These are phyloP conservation scores for Rhizopus stolonifer DNA, from an alignment of 371 early-diverging fungal genomes.

Conservation along the genomic window DNA sequence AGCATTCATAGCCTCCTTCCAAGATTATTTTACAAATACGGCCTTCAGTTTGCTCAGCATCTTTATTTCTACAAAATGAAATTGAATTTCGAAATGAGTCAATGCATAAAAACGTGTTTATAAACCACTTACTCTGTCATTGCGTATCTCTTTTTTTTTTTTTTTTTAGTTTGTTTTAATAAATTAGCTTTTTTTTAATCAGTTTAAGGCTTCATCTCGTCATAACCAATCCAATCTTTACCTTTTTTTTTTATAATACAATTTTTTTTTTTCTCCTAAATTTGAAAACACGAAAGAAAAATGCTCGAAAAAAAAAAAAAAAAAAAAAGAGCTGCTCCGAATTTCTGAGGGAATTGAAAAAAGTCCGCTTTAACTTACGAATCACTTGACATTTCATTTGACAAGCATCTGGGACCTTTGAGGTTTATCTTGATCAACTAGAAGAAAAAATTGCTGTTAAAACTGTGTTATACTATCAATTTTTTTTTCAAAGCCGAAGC, in stretches of 20 bases:
- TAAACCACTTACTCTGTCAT: conserved; percentile 1
- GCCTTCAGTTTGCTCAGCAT: conserved; percentile 31
- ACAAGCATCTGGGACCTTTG: no score
- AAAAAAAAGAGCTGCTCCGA: no score
- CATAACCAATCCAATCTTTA: neutral
- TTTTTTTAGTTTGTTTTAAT: neutral
- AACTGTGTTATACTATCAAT: no score
- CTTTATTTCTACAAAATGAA: conserved; percentile 9
- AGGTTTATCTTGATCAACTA: no score
- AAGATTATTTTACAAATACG: conserved; percentile 51
- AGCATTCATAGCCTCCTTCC: conserved; percentile 62
- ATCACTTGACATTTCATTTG: no score
- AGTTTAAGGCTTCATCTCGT: neutral
- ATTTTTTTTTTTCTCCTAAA: conserved; percentile 4
- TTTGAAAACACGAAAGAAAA: conserved; percentile 2
- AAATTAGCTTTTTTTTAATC: conserved; percentile 11
- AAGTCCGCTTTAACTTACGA: no score
- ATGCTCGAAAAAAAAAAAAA: no score
- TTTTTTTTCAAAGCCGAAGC: no score
- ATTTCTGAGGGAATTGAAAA: no score
- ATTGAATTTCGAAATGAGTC: neutral
- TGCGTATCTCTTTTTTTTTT: no score
- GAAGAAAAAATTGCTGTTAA: no score
- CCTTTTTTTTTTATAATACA: conserved; percentile 5
- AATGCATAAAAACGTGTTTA: neutral